These are phyloP conservation scores for Aspergillus nidulans DNA, from an alignment of 495 filamentous ascomycete genomes.

Conservation along the genomic window DNA sequence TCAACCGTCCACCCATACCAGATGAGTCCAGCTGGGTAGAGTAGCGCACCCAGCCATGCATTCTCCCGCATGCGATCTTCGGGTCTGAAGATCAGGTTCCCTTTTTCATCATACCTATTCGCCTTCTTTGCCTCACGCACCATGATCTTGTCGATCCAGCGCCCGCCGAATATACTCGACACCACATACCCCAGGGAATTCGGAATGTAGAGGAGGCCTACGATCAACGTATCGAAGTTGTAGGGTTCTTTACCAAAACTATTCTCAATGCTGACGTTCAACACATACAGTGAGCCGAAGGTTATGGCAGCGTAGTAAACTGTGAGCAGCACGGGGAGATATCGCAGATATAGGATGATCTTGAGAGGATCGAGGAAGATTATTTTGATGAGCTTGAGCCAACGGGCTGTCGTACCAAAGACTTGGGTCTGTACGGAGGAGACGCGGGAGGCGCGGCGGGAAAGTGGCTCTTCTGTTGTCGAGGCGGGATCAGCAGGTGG, in stretches of 20 bases:
- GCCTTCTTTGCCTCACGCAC: constrained; percentile 69
- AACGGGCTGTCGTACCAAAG: constrained; percentile 49
- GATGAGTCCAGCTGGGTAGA: constrained; percentile 67
- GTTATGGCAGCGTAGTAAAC: constrained; percentile 81
- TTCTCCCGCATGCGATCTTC: constrained; percentile 92
- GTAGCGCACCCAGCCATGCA: constrained; percentile 70
- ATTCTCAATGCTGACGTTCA: constrained; percentile 79
- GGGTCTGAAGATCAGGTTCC: constrained; percentile 66
- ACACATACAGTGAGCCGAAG: constrained; percentile 76
- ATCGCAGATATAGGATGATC: constrained; percentile 74
- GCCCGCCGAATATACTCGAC: constrained; percentile 69
- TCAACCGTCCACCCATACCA: constrained; percentile 66
- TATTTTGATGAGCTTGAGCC: constrained; percentile 54
- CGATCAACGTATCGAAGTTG: constrained; percentile 63
- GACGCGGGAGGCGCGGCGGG: constrained; percentile 47
- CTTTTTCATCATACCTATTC: constrained; percentile 63
- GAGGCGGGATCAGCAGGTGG: constrained; percentile 47
- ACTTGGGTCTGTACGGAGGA: constrained; percentile 55
- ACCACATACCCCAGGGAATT: constrained; percentile 73
- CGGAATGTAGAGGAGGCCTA: constrained; percentile 80
- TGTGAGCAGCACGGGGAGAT: constrained; percentile 71
- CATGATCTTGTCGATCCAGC: constrained; percentile 92
- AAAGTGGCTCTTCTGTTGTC: constrained; percentile 10
- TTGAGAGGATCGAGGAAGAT: constrained; percentile 75
- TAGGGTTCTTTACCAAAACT: constrained; percentile 74